A percentile compares a stretch with the other conserved stretches of the same genome.
Evolutionary conservation across 331 rosid genomes (phyloP).

Genomic region (Cucumis variabilis): DNA sequence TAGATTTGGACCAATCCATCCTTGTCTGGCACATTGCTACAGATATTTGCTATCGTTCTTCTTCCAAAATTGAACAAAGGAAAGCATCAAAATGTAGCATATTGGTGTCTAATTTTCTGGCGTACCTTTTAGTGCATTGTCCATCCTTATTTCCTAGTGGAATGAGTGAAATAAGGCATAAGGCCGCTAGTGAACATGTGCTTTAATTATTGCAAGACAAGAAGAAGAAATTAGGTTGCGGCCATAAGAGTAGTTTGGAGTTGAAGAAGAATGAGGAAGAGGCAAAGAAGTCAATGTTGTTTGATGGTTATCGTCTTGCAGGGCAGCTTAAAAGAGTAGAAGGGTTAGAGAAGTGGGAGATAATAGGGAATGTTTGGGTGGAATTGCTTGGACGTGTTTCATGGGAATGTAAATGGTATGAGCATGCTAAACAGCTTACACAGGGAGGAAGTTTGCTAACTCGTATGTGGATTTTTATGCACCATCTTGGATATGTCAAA

Average conservation of each 20-base stretch:
- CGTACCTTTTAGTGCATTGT: conserved; percentile 35
- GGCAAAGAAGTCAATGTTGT: background rate
- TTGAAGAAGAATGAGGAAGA: conserved; percentile 8
- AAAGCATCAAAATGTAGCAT: background rate
- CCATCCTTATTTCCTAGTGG: conserved; percentile 50
- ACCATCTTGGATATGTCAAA: conserved; percentile 45
- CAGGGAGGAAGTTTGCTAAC: conserved; percentile 53
- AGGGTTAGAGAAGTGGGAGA: background rate
- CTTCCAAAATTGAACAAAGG: no score
- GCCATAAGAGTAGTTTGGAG: background rate
- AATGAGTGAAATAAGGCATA: conserved; percentile 42
- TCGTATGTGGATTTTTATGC: conserved; percentile 55
- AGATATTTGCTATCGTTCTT: conserved; percentile 30
- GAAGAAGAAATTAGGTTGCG: background rate
- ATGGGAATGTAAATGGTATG: conserved; percentile 36
- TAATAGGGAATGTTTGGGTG: conserved; percentile 46
- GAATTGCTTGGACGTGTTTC: conserved; percentile 47
- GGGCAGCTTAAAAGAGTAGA: background rate
- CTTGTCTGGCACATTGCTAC: conserved; percentile 54
- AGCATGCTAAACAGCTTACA: conserved; percentile 43
- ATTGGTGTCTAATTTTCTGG: conserved; percentile 42
- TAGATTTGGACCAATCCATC: conserved; percentile 46
- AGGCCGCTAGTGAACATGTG: conserved; percentile 47
- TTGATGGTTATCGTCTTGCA: background rate
- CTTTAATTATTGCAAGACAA: conserved; percentile 25